A percentile compares a stretch with the other conserved stretches of the same genome.
Evolutionary conservation across 352 stramenopile genomes (phyloP).

Genomic region (Phytophthora pinifolia): DNA sequence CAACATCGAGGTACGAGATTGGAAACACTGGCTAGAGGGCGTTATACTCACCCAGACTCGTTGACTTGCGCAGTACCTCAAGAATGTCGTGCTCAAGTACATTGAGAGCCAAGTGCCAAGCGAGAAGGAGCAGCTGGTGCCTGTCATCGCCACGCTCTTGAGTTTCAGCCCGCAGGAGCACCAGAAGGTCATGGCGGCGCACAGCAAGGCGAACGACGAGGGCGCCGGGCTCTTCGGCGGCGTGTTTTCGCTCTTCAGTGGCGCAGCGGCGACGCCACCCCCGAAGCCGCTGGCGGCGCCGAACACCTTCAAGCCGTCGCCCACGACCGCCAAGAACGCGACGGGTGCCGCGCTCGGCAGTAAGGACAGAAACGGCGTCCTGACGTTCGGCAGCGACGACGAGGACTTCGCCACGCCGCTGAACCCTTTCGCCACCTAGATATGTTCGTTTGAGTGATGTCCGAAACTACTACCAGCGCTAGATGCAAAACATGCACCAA

Average conservation of each 20-base stretch:
- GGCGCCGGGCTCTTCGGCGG: slow-evolving; percentile 54
- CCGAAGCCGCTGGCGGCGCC: slow-evolving; percentile 64
- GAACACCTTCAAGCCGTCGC: slow-evolving; percentile 37
- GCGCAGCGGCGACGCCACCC: slow-evolving; percentile 22
- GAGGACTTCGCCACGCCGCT: slow-evolving; percentile 46
- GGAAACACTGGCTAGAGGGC: too few species aligned
- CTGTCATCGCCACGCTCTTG: slow-evolving; percentile 73
- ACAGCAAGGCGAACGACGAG: slow-evolving; percentile 40
- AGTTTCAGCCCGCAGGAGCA: slow-evolving; percentile 74
- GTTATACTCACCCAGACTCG: not conserved
- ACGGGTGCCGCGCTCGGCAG: slow-evolving; percentile 26
- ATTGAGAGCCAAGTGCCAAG: slow-evolving; percentile 70
- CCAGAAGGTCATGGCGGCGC: slow-evolving; percentile 50
- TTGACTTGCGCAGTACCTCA: slow-evolving; percentile 60
- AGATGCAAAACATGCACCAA: slow-evolving; percentile 24
- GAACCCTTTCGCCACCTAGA: slow-evolving; percentile 66
- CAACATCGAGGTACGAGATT: slow-evolving; percentile 61
- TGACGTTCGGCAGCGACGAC: slow-evolving; percentile 50
- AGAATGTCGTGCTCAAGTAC: slow-evolving; percentile 88
- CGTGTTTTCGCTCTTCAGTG: slow-evolving; percentile 74
- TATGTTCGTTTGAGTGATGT: slow-evolving; percentile 25
- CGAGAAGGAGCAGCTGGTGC: slow-evolving; percentile 79
- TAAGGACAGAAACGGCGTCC: slow-evolving; percentile 32
- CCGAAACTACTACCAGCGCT: slow-evolving; percentile 18
- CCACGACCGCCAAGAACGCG: slow-evolving; percentile 27